phyloP scores from a whole-genome alignment of 2,329 filamentous ascomycete species.

The Paecilomyces sp. region DNA sequence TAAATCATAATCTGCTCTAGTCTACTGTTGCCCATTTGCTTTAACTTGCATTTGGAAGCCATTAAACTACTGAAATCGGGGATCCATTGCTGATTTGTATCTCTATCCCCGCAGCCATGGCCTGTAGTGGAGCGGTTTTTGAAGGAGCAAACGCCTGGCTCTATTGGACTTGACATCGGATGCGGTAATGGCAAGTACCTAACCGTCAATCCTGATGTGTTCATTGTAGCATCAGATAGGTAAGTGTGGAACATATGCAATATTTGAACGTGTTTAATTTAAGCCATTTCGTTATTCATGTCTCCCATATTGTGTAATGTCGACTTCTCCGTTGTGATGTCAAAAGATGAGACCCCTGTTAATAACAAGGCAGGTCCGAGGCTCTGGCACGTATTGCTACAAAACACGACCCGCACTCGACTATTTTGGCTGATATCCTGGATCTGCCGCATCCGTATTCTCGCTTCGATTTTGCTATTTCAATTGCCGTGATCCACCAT shows the following conservation, averaged over 20 bases:
- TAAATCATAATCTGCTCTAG: slow-evolving; percentile 22
- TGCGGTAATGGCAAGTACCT: slow-evolving; percentile 98
- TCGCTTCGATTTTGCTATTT: slow-evolving; percentile 79
- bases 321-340: neutral
- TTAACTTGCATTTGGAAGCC: slow-evolving; percentile 3
- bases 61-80: too few species aligned
- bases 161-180: slow-evolving; percentile 81
- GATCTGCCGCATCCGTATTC: slow-evolving; percentile 65
- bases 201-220: slow-evolving; percentile 66
- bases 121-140: slow-evolving; percentile 82
- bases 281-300: neutral
- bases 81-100: slow-evolving; percentile 2
- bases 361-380: slow-evolving; percentile 41
- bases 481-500: slow-evolving; percentile 91
- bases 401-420: slow-evolving; percentile 55
- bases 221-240: slow-evolving; percentile 79
- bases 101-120: slow-evolving; percentile 59
- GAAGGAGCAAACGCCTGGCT: slow-evolving; percentile 55
- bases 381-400: slow-evolving; percentile 53
- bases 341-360: slow-evolving; percentile 3
- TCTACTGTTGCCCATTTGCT: neutral
- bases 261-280: neutral
- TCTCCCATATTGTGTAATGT: slow-evolving; percentile 8
- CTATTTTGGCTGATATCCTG: slow-evolving; percentile 74
- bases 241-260: slow-evolving; percentile 38